Evolutionary conservation across 129 eudicot genomes (phyloP), one percentile per base, ranked within the genome.

Genomic region (Flaveria bidentis): DNA sequence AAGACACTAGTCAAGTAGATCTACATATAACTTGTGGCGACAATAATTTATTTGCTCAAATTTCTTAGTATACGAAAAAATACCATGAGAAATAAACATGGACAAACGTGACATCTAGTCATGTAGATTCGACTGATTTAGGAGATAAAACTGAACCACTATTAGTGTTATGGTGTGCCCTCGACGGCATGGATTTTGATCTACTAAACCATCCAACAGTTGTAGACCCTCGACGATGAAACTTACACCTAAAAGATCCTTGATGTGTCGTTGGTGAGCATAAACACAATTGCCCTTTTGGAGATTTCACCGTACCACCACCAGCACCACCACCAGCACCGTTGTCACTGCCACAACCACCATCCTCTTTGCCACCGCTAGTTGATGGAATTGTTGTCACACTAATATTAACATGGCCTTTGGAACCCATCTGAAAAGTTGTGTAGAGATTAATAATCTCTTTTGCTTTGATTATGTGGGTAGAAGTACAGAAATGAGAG

Each of bases 251-350:
- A 66, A 91, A 91, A 2, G 96, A 91, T 0, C 96, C 96, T 42
- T 82, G 85, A 79, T 91, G 96, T 1, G 91, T 91, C 7, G 96
- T 91, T 16, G 96, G 96, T 1, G 96, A 91, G 17, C 96, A 91
- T 76, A 91, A 52, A 58, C 96, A 90, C 45, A 82, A 70, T n/a
- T 79, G 83, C 22, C 88, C 93, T 79, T 73, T 84, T 1, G 93
- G 90, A 1, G 89, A 87, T 20, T 57, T 82, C 33, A 13, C 11
- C n/a, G 57, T 53, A 73, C 69, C 75, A 2, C 39, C 2, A 3
- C 28, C 47, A 51, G 36, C 75, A 73, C 69, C 75, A 2, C 39
- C 2, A 3, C 28, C 47, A 51, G 36, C 75, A 11, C 16, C 42
- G 36, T 58, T 25, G 1, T 22, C n/a, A 7, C 22, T 51, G 63